A percentile compares a stretch with the other conserved stretches of the same genome.
These are phyloP conservation scores for Oehlia diaphana DNA, from an alignment of 192 early-diverging fungal genomes.

Conservation along the genomic window DNA sequence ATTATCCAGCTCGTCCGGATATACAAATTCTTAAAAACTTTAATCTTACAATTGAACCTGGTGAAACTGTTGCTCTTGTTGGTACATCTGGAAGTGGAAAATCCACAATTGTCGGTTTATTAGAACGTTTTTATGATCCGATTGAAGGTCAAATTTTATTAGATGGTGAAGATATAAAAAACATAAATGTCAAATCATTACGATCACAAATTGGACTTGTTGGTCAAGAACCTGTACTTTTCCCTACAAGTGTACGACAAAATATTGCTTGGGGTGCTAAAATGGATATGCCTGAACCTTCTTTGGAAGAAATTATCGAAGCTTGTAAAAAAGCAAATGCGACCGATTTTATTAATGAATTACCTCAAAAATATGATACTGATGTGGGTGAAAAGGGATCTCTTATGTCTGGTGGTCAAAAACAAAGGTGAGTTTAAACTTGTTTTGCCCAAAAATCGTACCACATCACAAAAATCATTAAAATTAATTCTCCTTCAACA, in stretches of 20 bases:
- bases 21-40: slow-evolving; percentile 77
- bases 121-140: slow-evolving; percentile 81
- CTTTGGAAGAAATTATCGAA: slow-evolving; percentile 40
- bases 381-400: slow-evolving; percentile 82
- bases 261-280: slow-evolving; percentile 63
- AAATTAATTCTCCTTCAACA: background rate
- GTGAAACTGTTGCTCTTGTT: slow-evolving; percentile 86
- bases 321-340: slow-evolving; percentile 70
- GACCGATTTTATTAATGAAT: slow-evolving; percentile 69
- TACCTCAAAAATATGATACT: slow-evolving; percentile 86
- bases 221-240: slow-evolving; percentile 85
- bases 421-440: slow-evolving; percentile 84
- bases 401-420: slow-evolving; percentile 88
- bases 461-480: background rate
- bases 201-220: slow-evolving; percentile 51
- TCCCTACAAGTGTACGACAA: slow-evolving; percentile 71
- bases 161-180: slow-evolving; percentile 72
- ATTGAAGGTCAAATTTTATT: slow-evolving; percentile 57
- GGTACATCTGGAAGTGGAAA: slow-evolving; percentile 86
- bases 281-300: background rate
- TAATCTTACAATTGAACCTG: slow-evolving; percentile 66
- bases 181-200: slow-evolving; percentile 75
- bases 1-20: slow-evolving; percentile 79
- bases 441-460: slow-evolving; percentile 34
- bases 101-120: slow-evolving; percentile 68